Conservation (phyloP, 108 stramenopile species). For the Conticribra weissflogii region DNA sequence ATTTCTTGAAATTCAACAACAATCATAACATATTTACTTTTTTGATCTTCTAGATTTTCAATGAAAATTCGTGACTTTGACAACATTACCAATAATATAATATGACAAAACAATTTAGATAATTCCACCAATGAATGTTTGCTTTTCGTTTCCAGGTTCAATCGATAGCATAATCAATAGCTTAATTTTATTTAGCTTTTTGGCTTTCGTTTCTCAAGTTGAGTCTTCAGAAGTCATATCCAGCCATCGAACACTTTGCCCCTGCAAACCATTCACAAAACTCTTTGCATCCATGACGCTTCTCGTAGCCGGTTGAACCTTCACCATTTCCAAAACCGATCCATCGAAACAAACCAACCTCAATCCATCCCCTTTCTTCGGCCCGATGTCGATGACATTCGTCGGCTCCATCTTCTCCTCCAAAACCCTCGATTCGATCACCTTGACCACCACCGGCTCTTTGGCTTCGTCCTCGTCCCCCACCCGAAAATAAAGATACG, state of each 20-base stretch:
- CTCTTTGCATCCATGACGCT: slow-evolving; percentile 93
- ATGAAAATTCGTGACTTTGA: too few species aligned
- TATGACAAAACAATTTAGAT: too few species aligned
- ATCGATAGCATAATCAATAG: too few species aligned
- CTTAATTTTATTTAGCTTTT: too few species aligned
- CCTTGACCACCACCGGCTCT: slow-evolving; percentile 68
- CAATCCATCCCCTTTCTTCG: slow-evolving; percentile 81
- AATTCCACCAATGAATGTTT: too few species aligned
- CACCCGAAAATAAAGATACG: slow-evolving; percentile 76
- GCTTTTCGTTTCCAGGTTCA: too few species aligned
- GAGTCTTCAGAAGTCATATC: slow-evolving; percentile 1
- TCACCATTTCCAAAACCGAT: slow-evolving; percentile 84
- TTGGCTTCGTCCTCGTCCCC: slow-evolving; percentile 58
- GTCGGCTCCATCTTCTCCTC: slow-evolving; percentile 54
- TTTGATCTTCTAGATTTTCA: too few species aligned
- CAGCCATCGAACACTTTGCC: slow-evolving; percentile 62
- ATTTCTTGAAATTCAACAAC: too few species aligned
- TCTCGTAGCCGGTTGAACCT: slow-evolving; percentile 90
- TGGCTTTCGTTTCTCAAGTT: too few species aligned
- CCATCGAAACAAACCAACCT: slow-evolving; percentile 89
- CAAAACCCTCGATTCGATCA: slow-evolving; percentile 72
- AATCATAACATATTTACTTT: too few species aligned
- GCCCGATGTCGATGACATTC: slow-evolving; percentile 62
- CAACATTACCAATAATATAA: too few species aligned
- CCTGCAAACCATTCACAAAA: slow-evolving; percentile 94